A percentile compares a stretch with the other conserved stretches of the same genome.
Conservation (phyloP, 192 early-diverging fungal species). For the Linnemannia zychae region DNA sequence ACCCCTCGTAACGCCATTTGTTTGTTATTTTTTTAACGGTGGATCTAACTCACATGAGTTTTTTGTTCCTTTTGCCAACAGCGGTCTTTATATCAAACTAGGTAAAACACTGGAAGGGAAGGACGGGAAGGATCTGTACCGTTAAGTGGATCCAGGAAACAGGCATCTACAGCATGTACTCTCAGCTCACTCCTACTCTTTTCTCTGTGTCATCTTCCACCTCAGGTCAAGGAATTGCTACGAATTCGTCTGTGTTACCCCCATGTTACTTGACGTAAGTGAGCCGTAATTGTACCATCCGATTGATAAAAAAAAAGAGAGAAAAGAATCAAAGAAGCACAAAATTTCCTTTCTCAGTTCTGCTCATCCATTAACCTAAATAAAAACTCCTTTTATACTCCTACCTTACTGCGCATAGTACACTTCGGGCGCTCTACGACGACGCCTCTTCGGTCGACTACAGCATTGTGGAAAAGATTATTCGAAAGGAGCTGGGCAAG, state of each 20-base stretch:
- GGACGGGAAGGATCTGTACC: background rate
- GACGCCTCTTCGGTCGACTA: slow-evolving; percentile 84
- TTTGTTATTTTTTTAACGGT: background rate
- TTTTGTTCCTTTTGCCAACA: slow-evolving; percentile 7
- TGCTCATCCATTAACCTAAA: background rate
- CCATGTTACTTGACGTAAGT: slow-evolving; percentile 57
- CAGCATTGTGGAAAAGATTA: slow-evolving; percentile 70
- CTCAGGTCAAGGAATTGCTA: slow-evolving; percentile 80
- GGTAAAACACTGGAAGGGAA: slow-evolving; percentile 5
- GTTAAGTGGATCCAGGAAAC: background rate
- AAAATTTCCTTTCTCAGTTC: slow-evolving; percentile 9
- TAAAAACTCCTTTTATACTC: background rate
- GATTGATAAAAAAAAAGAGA: background rate
- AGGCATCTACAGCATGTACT: background rate
- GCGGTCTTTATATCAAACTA: slow-evolving; percentile 90
- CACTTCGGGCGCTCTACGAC: slow-evolving; percentile 82
- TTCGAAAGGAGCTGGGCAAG: slow-evolving; percentile 76
- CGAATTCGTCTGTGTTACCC: slow-evolving; percentile 74
- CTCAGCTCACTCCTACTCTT: background rate
- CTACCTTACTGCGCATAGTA: slow-evolving; percentile 25
- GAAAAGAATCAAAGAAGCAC: background rate
- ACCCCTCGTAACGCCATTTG: background rate
- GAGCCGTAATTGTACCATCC: slow-evolving; percentile 24
- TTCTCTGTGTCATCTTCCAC: background rate
- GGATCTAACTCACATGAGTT: background rate